Evolutionary conservation across 23 red algal genomes (phyloP).

Genomic region (Chondrus crispus): DNA sequence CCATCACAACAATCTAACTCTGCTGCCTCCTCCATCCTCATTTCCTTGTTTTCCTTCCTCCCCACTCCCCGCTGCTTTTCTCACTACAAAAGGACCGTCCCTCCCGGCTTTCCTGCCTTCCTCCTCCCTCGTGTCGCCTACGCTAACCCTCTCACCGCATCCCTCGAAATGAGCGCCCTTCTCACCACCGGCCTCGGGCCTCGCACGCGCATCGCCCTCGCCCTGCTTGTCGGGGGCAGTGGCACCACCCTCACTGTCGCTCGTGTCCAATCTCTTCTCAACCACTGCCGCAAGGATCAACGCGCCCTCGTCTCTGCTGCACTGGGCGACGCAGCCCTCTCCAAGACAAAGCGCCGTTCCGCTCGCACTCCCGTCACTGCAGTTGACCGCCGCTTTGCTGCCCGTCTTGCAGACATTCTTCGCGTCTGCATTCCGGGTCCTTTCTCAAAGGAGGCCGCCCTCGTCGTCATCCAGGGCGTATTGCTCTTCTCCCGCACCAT

Average conservation of each 20-base stretch:
- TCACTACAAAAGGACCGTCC: not conserved
- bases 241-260: slow-evolving; percentile 16
- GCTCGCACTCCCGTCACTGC: not conserved
- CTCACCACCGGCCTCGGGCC: not conserved
- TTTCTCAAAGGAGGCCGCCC: slow-evolving; percentile 15
- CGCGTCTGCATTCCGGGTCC: slow-evolving; percentile 57
- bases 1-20: not conserved
- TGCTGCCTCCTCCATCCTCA: too few species aligned
- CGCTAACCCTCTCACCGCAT: not conserved
- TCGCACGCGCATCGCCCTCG: slow-evolving; percentile 54
- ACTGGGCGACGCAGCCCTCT: not conserved
- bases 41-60: not conserved
- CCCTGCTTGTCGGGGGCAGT: slow-evolving; percentile 30
- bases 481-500: slow-evolving; percentile 55
- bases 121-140: not conserved
- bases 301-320: slow-evolving; percentile 9
- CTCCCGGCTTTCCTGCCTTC: not conserved
- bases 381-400: slow-evolving; percentile 53
- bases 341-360: not conserved
- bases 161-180: not conserved
- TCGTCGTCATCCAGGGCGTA: slow-evolving; percentile 46
- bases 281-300: slow-evolving; percentile 17
- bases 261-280: slow-evolving; percentile 22
- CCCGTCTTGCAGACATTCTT: slow-evolving; percentile 42
- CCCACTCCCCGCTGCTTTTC: not conserved